Base-by-base conservation (phyloP, 768 basidiomycete species). In the Rhodosporidiobolus odoratus region DNA sequence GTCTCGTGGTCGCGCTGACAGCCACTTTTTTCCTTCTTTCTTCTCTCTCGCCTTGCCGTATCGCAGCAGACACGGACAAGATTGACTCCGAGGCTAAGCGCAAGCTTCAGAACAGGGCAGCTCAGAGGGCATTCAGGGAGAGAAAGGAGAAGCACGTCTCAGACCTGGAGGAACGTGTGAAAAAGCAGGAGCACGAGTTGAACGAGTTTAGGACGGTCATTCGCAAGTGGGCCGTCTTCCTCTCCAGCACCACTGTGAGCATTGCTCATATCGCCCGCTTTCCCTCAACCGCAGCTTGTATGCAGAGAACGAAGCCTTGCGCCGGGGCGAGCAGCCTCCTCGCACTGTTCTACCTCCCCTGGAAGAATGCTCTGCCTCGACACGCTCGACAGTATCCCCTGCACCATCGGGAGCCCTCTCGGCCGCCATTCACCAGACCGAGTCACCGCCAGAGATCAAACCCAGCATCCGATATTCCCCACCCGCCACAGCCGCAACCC, bases 21-120 rank as follows among this genome's bases (percentile, higher is more conserved):
- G 25, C 47, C 17, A 16, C 38, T 27, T 17, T 40, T 38, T 21
- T 58, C n/a, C 35, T 3, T 10, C 30, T 47, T 16, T 16, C 35
- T 1, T 37, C 8, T 7, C n/a, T n/a, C n/a, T n/a, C n/a, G n/a
- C n/a, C n/a, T n/a, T n/a, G n/a, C n/a, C n/a, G n/a, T n/a, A n/a
- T n/a, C n/a, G n/a, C n/a, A n/a, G 35, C 59, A 66, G 69, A 25
- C 16, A 58, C 58, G 57, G 54, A 62, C 32, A 10, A 41, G 13
- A 50, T 68, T 32, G 71, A 72, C 52, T 57, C 64, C 6, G 68
- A 69, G 2, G 58, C 60, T 73, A 94, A 95, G 78, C 87, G 95
- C 72, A 98, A 98, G 81, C 91, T 97, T 76, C 95, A 98, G 81
- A 98, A 98, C 76, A 84, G 95, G 57, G 92, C 94, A 1, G 95